These are phyloP conservation scores for Lycium ferocissimum DNA, from an alignment of 257 asterid species.

Conservation along the genomic window DNA sequence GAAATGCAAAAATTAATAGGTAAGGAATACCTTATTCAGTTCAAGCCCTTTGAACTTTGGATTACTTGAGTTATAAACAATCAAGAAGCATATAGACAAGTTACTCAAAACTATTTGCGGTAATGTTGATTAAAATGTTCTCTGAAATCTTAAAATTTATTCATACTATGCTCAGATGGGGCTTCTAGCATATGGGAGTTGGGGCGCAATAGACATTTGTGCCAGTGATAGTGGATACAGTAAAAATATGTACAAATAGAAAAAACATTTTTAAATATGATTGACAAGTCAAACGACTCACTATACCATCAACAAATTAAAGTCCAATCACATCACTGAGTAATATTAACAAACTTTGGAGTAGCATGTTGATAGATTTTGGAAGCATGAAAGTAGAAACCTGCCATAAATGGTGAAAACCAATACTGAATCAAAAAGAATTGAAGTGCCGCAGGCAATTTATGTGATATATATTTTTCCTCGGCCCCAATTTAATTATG, in stretches of 20 bases:
- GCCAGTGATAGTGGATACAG: not conserved
- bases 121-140: too few relatives aligned
- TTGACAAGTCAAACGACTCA: not conserved
- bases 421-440: too few relatives aligned
- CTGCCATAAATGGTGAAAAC: not conserved
- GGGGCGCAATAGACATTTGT: not conserved
- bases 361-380: not conserved
- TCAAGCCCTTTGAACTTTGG: too few relatives aligned
- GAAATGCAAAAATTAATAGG: too few relatives aligned
- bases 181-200: constrained; percentile 9
- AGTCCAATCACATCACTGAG: not conserved
- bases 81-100: too few relatives aligned
- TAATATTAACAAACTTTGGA: not conserved
- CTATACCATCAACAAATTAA: not conserved
- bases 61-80: too few relatives aligned
- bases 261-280: not conserved
- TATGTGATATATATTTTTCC: too few relatives aligned
- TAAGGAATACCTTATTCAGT: too few relatives aligned
- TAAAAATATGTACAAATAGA: not conserved
- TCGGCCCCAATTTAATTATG: too few relatives aligned
- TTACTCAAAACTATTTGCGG: too few relatives aligned
- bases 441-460: too few relatives aligned
- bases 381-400: not conserved
- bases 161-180: not conserved
- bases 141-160: too few relatives aligned